A percentile compares a stretch with the other conserved stretches of the same genome.
phyloP scores from a whole-genome alignment of 345 rosid genomes.

The Litchi chinensis region DNA sequence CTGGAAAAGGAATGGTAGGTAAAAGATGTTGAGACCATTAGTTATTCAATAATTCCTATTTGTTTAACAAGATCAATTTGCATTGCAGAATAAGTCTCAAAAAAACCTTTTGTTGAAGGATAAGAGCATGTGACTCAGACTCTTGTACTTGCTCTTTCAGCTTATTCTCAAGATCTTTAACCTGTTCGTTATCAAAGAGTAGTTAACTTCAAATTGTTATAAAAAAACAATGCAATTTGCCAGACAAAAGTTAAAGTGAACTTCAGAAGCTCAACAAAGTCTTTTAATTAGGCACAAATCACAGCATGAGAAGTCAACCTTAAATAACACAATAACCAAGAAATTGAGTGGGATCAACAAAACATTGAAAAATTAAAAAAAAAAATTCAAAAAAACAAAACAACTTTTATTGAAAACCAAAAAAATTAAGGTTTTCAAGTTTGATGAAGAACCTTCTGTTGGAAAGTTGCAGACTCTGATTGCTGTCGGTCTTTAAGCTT shows the following conservation, averaged over 20 bases:
- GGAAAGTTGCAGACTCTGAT: slow-evolving; percentile 49
- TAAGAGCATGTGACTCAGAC: slow-evolving; percentile 46
- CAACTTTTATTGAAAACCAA: not conserved
- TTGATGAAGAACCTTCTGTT: slow-evolving; percentile 53
- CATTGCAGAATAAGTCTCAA: not conserved
- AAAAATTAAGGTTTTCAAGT: not conserved
- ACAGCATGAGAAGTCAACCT: not conserved
- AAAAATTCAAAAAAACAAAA: not conserved
- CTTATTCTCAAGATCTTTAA: slow-evolving; percentile 71
- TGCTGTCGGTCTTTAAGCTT: slow-evolving; percentile 66
- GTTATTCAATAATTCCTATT: slow-evolving; percentile 3
- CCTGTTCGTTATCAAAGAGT: slow-evolving; percentile 42
- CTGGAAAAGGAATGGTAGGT: slow-evolving; percentile 33
- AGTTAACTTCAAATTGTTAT: not conserved
- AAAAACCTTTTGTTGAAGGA: slow-evolving; percentile 62
- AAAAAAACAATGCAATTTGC: not conserved
- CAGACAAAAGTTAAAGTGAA: not conserved
- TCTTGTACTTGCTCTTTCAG: slow-evolving; percentile 62
- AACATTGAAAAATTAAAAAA: slow-evolving; percentile 12
- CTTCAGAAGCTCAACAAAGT: not conserved
- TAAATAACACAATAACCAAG: not conserved
- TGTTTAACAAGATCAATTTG: slow-evolving; percentile 3
- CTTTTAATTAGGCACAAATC: not conserved
- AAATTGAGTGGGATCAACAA: slow-evolving; percentile 3
- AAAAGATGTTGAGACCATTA: not conserved